Base-by-base conservation (phyloP, 2,329 filamentous ascomycete species). In the Aspergillus sp. region DNA sequence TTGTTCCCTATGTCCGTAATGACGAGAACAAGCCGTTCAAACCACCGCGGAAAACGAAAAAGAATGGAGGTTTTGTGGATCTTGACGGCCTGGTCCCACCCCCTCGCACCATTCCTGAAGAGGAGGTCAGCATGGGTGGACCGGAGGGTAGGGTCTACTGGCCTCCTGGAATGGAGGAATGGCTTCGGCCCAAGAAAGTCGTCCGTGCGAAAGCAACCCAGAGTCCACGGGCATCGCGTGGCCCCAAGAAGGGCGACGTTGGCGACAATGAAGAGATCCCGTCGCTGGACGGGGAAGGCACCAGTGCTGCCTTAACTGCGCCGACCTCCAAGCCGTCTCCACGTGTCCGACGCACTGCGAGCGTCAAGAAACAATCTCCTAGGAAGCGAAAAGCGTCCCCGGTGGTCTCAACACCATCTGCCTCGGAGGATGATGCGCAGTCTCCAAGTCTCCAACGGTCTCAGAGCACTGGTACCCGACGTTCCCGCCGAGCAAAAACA, bases 121-220 rank as follows among this genome's bases (percentile, higher is more conserved):
- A 88, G 5, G 88, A 95, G 16, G 76, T 94, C 11, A 86, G 85
- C 2, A 96, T 97, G 92, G 93, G 93, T 36, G 93, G 93, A 0
- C 83, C 87, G 0, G 80, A 93, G 21, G 79, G 85, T 45, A 79
- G 92, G 40, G 93, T 97, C 0, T 97, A 95, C 68, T 97, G 93
- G 92, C 92, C 91, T 0, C 79, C 84, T 1, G 89, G 89, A 0
- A 91, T 91, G 85, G 92, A 96, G 68, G 88, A 95, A 56, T 97
- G 91, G 91, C 75, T 97, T 19, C 81, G 86, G 50, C 91, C 91
- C 71, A 97, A 96, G 75, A 81, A 85, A 52, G 81, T 64, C 9
- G 58, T 64, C 2, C 63, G 62, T 19, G 53, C 58, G 16, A 69
- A 65, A 44, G 36, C 62, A 4, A 16, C 53, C 1, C 45, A 47